phyloP scores from a whole-genome alignment of 2,329 filamentous ascomycete genomes.

The Daldinia eschscholtzii region DNA sequence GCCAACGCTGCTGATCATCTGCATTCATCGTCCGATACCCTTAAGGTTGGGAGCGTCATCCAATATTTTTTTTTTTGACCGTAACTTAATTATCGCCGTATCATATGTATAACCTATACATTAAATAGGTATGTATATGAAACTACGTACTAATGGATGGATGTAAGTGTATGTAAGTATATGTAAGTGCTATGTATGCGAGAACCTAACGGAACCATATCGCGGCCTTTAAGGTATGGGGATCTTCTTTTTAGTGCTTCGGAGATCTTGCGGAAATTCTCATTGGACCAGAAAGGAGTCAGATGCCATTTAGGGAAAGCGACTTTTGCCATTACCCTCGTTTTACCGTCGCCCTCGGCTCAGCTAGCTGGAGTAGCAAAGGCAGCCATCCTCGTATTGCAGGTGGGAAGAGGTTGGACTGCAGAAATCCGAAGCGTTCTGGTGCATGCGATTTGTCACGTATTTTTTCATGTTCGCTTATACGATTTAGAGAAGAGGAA shows the following conservation, averaged over 20 bases:
- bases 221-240: constrained; percentile 8
- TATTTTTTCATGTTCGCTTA: constrained; percentile 35
- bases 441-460: constrained; percentile 36
- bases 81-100: constrained; percentile 17
- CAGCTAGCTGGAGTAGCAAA: constrained; percentile 15
- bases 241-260: constrained; percentile 23
- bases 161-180: neutral
- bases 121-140: no score
- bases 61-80: constrained; percentile 22
- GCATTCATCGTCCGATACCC: constrained; percentile 38
- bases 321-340: constrained; percentile 33
- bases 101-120: no score
- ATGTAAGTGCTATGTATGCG: constrained; percentile 18
- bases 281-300: constrained; percentile 43
- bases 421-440: constrained; percentile 37
- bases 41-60: constrained; percentile 29
- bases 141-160: neutral
- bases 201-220: constrained; percentile 24
- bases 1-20: constrained; percentile 30
- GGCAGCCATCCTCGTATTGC: constrained; percentile 42
- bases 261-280: constrained; percentile 16
- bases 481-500: neutral
- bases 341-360: constrained; percentile 28
- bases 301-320: constrained; percentile 50
- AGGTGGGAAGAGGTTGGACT: constrained; percentile 35